Evolutionary conservation across 2,329 filamentous ascomycete species (phyloP), one percentile per base, ranked within the genome.

Genomic region (Clarireedia paspali): DNA sequence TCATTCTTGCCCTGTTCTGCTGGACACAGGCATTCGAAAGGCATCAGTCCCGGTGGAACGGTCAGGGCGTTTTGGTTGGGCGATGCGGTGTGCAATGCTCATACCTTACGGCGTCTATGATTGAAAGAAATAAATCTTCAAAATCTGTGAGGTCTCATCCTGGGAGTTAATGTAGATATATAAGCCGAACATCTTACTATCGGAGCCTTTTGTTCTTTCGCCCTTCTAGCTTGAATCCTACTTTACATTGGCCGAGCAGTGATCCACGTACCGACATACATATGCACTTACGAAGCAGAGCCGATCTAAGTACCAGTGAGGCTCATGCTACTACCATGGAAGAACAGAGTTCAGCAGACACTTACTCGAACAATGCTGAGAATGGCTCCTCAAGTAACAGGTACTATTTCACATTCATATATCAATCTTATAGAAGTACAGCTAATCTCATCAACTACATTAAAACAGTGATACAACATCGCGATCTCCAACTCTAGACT

Each of bases 201-300:
- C 44, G 15, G 7, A 47, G 44, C 24, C 20, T 47, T 47, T 10
- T 47, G 14, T 7, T n/a, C 23, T 15, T 15, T 47, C 24, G 24
- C 44, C 44, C 24, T 26, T 27, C 24, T 47, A 27, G 44, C 23
- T 26, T 23, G 14, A 15, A 47, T 17, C 47, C 4, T 47, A 14
- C 12, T 39, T 15, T 26, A 38, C 5, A 20, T 44, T 53, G 34
- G 27, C 17, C 45, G 30, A 38, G 20, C 3, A 20, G 7, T 34
- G 24, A 44, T 55, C 26, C 23, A 49, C 34, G n/a, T 26, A 36
- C 27, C 26, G 46, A 53, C 40, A 47, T 38, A 26, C 23, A 47
- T n/a, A 60, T 59, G 61, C 52, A 38, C 54, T 36, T 59, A 39
- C 57, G 58, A 50, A 62, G 57, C 50, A 52, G 58, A 30, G 49